Percentiles rank a stretch among this genome's conserved stretches.
phyloP scores from a whole-genome alignment of 2,329 filamentous ascomycete species.

The Penicillium vulpinum region DNA sequence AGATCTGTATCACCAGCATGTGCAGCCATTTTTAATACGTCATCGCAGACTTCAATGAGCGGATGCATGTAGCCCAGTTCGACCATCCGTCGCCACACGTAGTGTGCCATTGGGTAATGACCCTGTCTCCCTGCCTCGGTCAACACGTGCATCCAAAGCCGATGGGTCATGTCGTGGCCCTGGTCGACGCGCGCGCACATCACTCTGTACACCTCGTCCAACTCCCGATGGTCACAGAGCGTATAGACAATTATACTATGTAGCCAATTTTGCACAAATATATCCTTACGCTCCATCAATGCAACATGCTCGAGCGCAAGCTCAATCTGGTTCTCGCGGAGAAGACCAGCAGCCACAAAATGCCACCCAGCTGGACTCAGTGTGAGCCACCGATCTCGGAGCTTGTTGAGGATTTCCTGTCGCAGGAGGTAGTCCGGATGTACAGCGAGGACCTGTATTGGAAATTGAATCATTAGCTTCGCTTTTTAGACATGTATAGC shows the following conservation, averaged over 20 bases:
- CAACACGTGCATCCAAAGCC: constrained; percentile 71
- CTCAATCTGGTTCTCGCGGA: constrained; percentile 82
- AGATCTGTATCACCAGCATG: constrained; percentile 66
- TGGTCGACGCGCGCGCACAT: constrained; percentile 59
- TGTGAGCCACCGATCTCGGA: constrained; percentile 67
- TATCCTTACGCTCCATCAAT: constrained; percentile 59
- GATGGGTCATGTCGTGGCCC: constrained; percentile 50
- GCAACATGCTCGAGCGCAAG: constrained; percentile 71
- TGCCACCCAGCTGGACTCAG: constrained; percentile 64
- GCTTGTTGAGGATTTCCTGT: constrained; percentile 65
- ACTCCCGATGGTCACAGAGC: constrained; percentile 69
- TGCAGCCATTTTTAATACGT: constrained; percentile 71
- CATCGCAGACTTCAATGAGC: constrained; percentile 63
- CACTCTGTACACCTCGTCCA: constrained; percentile 73
- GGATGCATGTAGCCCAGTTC: constrained; percentile 60
- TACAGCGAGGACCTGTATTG: constrained; percentile 64
- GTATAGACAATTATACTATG: constrained; percentile 74
- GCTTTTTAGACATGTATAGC: background rate
- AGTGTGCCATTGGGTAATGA: constrained; percentile 64
- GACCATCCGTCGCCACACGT: constrained; percentile 71
- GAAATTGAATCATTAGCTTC: background rate
- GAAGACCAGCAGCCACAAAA: constrained; percentile 68
- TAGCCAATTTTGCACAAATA: constrained; percentile 68
- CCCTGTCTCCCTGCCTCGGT: constrained; percentile 67
- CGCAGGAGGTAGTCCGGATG: constrained; percentile 84